These are phyloP conservation scores for Lipomyces starkeyi DNA, from an alignment of 805 yeast species.

Conservation along the genomic window DNA sequence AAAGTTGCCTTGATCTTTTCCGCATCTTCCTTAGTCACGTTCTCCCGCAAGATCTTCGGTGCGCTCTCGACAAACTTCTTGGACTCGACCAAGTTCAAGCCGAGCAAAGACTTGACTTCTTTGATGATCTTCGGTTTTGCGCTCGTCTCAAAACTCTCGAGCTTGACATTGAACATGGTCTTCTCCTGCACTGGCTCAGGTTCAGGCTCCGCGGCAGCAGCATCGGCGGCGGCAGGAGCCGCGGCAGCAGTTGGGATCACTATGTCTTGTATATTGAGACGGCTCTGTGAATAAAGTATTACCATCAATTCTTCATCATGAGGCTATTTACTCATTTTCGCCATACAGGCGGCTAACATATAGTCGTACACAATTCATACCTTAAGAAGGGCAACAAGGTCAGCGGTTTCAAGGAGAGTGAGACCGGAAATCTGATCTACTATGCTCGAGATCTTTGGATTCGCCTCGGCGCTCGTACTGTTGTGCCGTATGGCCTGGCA, in stretches of 20 bases:
- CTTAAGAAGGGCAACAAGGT: slow-evolving; percentile 66
- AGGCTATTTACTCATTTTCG: not conserved
- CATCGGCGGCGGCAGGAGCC: slow-evolving; percentile 68
- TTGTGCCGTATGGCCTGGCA: slow-evolving; percentile 46
- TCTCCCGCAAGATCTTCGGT: slow-evolving; percentile 94
- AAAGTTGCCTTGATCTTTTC: slow-evolving; percentile 91
- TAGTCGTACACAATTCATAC: slow-evolving; percentile 40
- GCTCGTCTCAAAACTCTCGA: slow-evolving; percentile 93
- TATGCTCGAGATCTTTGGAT: slow-evolving; percentile 84
- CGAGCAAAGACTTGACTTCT: slow-evolving; percentile 91
- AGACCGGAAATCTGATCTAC: slow-evolving; percentile 90
- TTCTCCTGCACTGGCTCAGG: slow-evolving; percentile 81
- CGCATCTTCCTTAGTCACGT: slow-evolving; percentile 96
- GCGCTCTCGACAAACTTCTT: slow-evolving; percentile 98
- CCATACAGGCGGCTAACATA: slow-evolving; percentile 38
- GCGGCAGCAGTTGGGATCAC: slow-evolving; percentile 68
- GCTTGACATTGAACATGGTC: slow-evolving; percentile 88
- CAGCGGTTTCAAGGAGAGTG: slow-evolving; percentile 92
- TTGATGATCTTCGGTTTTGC: slow-evolving; percentile 96
- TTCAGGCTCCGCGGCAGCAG: slow-evolving; percentile 72
- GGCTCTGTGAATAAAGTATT: slow-evolving; percentile 47
- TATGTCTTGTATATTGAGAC: slow-evolving; percentile 92
- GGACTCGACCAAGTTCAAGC: slow-evolving; percentile 92
- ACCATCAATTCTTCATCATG: not conserved
- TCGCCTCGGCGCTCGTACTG: slow-evolving; percentile 52